Evolutionary conservation across 1,284 basidiomycete genomes (phyloP).

Genomic region (Singerocomus inundabilis): DNA sequence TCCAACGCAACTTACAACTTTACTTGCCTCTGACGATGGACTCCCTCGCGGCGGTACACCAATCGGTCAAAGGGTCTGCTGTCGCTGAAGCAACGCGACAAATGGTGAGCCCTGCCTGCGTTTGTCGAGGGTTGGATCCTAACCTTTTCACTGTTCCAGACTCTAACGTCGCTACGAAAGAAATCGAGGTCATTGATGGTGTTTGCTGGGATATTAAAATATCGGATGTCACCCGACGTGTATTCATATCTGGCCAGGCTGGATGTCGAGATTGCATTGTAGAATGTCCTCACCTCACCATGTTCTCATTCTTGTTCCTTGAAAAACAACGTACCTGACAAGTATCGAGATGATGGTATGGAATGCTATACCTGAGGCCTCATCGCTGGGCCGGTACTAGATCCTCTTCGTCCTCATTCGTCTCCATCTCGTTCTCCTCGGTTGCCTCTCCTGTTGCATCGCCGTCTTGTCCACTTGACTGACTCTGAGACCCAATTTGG

Average conservation of each 20-base stretch:
- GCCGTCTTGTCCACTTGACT: conserved; percentile 3
- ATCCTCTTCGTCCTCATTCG: conserved; percentile 27
- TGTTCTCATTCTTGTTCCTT: background rate
- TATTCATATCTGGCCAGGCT: conserved; percentile 83
- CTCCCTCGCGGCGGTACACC: conserved; percentile 78
- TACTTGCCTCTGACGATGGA: conserved; percentile 96
- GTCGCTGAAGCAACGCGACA: conserved; percentile 73
- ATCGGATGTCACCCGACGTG: conserved; percentile 87
- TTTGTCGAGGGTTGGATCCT: background rate
- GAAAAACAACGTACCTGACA: conserved; percentile 19
- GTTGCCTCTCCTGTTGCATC: conserved; percentile 17
- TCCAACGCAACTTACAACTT: conserved; percentile 88
- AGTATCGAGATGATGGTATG: background rate
- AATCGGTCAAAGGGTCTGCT: conserved; percentile 70
- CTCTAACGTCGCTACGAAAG: conserved; percentile 58
- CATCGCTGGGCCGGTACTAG: conserved; percentile 41
- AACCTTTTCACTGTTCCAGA: conserved; percentile 41
- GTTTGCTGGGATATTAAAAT: conserved; percentile 85
- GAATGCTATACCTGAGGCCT: conserved; percentile 12
- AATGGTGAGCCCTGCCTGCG: conserved; percentile 49
- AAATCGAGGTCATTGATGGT: conserved; percentile 82
- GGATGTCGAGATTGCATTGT: conserved; percentile 77
- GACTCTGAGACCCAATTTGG: conserved; percentile 25
- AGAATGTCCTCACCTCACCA: conserved; percentile 4
- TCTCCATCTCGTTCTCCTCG: conserved; percentile 29